Conservation (phyloP, 78 protist species). For the Tieghemostelium lacteum region DNA sequence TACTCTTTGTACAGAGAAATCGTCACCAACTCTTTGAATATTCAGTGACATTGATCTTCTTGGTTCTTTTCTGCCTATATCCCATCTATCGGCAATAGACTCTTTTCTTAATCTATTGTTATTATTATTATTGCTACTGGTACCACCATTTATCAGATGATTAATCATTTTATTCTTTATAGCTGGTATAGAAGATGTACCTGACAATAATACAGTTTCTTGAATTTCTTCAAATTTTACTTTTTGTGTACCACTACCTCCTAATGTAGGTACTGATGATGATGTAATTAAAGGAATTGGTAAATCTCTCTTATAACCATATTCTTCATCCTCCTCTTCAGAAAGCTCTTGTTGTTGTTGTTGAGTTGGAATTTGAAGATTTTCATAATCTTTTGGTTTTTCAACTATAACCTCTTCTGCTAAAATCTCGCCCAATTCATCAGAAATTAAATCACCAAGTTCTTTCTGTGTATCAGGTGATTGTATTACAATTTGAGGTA, state of each 20-base stretch:
- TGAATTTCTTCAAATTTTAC: background rate
- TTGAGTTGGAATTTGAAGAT: no score
- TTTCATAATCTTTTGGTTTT: no score
- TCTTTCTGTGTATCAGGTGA: background rate
- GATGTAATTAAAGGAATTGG: background rate
- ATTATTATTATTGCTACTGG: background rate
- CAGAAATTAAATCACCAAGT: no score
- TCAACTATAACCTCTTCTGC: no score
- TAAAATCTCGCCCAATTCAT: no score
- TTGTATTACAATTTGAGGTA: background rate
- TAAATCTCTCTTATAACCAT: no score
- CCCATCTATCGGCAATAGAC: constrained; percentile 76
- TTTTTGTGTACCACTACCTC: background rate
- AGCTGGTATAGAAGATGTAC: background rate
- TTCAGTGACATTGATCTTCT: constrained; percentile 49
- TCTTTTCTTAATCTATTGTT: constrained; percentile 45
- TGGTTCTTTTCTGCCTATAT: constrained; percentile 52
- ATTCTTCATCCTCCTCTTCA: no score
- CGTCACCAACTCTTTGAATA: constrained; percentile 61
- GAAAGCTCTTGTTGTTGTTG: no score
- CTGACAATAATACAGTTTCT: background rate
- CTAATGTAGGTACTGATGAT: background rate
- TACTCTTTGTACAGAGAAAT: constrained; percentile 5
- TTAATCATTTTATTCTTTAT: background rate
- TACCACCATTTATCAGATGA: background rate